A percentile compares a stretch with the other conserved stretches of the same genome.
Evolutionary conservation across 2,329 filamentous ascomycete genomes (phyloP).

Genomic region (Cercospora sesami): DNA sequence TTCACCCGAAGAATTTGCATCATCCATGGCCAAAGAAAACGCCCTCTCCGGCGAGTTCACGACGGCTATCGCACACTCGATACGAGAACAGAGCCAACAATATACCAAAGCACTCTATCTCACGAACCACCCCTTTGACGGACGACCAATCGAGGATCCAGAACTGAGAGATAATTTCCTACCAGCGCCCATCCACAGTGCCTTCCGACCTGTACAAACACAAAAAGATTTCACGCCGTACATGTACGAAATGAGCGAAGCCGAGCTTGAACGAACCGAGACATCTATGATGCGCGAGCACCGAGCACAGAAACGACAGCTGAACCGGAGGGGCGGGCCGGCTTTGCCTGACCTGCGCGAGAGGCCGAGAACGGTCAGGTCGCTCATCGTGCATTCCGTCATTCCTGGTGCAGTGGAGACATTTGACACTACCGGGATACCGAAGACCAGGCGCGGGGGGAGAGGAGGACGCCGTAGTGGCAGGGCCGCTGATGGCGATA

Average conservation of each 20-base stretch:
- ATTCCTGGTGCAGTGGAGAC: conserved; percentile 80
- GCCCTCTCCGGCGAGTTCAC: conserved; percentile 93
- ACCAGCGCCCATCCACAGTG: conserved; percentile 74
- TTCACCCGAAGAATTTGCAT: conserved; percentile 90
- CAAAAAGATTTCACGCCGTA: conserved; percentile 94
- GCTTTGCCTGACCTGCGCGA: conserved; percentile 95
- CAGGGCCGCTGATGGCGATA: conserved; percentile 55
- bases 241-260: conserved; percentile 89
- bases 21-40: conserved; percentile 83
- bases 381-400: conserved; percentile 86
- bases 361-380: conserved; percentile 86
- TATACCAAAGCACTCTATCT: conserved; percentile 94
- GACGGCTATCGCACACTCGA: conserved; percentile 95
- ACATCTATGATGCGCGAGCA: conserved; percentile 92
- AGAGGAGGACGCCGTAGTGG: conserved; percentile 56
- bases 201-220: conserved; percentile 87
- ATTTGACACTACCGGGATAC: conserved; percentile 82
- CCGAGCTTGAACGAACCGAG: conserved; percentile 85
- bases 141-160: conserved; percentile 85
- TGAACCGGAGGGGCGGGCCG: conserved; percentile 89
- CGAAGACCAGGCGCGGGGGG: conserved; percentile 59
- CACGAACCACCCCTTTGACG: conserved; percentile 91
- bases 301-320: conserved; percentile 88
- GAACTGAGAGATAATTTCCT: conserved; percentile 85
- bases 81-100: conserved; percentile 90